phyloP scores from a whole-genome alignment of 148 eudicot genomes.

The Heliosperma pusillum region DNA sequence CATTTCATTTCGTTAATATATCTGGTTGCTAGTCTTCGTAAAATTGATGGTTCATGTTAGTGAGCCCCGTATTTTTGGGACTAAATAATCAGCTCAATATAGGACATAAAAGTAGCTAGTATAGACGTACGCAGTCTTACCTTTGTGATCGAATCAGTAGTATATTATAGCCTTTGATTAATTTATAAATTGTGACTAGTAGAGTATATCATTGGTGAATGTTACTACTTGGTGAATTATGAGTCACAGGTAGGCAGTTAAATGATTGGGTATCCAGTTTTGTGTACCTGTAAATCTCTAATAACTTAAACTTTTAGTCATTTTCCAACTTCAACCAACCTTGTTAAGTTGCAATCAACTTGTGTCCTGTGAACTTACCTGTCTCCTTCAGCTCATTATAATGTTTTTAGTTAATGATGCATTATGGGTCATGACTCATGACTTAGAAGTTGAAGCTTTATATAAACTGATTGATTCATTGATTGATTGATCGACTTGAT shows the following conservation, averaged over 20 bases:
- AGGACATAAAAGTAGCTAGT: neutral
- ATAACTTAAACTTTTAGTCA: neutral
- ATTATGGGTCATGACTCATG: neutral
- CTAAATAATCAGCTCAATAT: neutral
- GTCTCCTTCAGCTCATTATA: neutral
- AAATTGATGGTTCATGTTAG: too few relatives aligned
- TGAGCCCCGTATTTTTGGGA: too few relatives aligned
- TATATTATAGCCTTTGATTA: neutral
- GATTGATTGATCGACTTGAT: neutral
- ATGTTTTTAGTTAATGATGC: neutral
- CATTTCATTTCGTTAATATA: too few relatives aligned
- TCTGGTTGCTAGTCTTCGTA: too few relatives aligned
- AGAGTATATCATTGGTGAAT: neutral
- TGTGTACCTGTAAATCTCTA: neutral
- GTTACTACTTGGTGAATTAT: neutral
- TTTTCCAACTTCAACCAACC: neutral
- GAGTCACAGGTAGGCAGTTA: slow-evolving; percentile 3
- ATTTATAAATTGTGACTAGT: neutral
- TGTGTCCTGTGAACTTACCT: neutral
- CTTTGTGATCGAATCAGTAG: neutral
- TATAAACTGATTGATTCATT: neutral
- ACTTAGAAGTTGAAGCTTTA: neutral
- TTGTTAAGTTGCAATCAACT: neutral
- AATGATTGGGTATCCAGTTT: neutral
- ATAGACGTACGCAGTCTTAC: neutral